Percentiles rank a stretch among this genome's conserved stretches.
phyloP scores from a whole-genome alignment of 208 protist genomes.

The Acanthamoeba quina region DNA sequence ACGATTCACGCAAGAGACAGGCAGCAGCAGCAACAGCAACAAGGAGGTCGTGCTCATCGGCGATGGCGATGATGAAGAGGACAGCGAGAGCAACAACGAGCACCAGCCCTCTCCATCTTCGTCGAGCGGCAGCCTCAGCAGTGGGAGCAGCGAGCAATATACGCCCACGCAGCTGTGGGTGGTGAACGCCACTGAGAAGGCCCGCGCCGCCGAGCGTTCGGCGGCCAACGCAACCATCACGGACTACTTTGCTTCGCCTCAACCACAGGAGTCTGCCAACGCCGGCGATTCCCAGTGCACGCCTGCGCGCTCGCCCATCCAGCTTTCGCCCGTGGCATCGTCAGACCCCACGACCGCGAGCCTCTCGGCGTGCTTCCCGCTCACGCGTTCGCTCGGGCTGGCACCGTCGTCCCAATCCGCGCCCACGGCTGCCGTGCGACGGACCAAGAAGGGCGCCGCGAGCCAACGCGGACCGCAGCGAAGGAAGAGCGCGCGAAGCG shows the following conservation, averaged over 20 bases:
- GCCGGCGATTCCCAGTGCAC: background rate
- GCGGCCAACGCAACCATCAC: background rate
- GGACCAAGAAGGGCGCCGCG: background rate
- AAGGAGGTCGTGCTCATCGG: background rate
- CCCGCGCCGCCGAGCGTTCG: background rate
- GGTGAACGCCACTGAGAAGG: background rate
- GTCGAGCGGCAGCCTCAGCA: background rate
- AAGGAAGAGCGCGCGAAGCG: background rate
- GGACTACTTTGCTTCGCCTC: background rate
- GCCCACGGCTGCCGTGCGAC: background rate
- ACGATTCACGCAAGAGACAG: background rate
- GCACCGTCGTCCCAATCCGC: background rate
- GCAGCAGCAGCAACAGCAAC: background rate
- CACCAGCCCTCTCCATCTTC: background rate
- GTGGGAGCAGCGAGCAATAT: conserved; percentile 38
- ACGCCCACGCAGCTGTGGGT: conserved; percentile 47
- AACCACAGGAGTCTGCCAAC: background rate
- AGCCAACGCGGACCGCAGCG: background rate
- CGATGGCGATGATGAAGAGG: background rate
- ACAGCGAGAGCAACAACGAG: background rate
- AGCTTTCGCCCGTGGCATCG: conserved; percentile 3
- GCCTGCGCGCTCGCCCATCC: background rate
- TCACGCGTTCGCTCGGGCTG: background rate
- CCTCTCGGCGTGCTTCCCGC: conserved; percentile 32
- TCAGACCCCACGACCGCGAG: background rate